A percentile compares a stretch with the other conserved stretches of the same genome.
Evolutionary conservation across 306 rosid genomes (phyloP).

Genomic region (Trichosanthes truncata): DNA sequence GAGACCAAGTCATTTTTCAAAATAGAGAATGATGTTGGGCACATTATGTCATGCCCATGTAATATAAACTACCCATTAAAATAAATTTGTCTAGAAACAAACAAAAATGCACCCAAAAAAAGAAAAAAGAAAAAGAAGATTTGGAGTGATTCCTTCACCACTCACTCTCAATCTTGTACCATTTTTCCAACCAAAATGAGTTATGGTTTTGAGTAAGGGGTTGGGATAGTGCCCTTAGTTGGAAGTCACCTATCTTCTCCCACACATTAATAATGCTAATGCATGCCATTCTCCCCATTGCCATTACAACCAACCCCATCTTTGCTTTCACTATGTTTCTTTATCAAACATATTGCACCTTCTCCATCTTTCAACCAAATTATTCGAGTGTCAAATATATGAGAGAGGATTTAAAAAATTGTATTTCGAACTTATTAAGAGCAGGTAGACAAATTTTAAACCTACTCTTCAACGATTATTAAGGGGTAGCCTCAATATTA

Average conservation of each 20-base stretch:
- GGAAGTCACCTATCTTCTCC: neutral
- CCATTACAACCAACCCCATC: neutral
- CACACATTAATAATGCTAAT: neutral
- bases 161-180: neutral
- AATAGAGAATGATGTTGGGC: neutral
- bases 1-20: too few relatives aligned
- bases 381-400: too few relatives aligned
- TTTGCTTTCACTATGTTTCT: neutral
- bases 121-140: neutral
- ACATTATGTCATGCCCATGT: neutral
- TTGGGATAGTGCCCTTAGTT: neutral
- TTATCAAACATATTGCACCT: neutral
- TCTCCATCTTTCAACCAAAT: neutral
- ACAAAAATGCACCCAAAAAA: neutral
- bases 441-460: too few relatives aligned
- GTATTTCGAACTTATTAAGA: too few relatives aligned
- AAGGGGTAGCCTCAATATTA: too few relatives aligned
- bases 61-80: neutral
- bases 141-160: slow-evolving; percentile 1
- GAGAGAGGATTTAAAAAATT: too few relatives aligned
- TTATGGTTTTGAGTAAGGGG: neutral
- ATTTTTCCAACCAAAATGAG: neutral
- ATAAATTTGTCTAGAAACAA: neutral
- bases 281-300: neutral
- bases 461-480: too few relatives aligned